Evolutionary conservation across 2,329 filamentous ascomycete species (phyloP).

Genomic region (Leptographium galeiforme): DNA sequence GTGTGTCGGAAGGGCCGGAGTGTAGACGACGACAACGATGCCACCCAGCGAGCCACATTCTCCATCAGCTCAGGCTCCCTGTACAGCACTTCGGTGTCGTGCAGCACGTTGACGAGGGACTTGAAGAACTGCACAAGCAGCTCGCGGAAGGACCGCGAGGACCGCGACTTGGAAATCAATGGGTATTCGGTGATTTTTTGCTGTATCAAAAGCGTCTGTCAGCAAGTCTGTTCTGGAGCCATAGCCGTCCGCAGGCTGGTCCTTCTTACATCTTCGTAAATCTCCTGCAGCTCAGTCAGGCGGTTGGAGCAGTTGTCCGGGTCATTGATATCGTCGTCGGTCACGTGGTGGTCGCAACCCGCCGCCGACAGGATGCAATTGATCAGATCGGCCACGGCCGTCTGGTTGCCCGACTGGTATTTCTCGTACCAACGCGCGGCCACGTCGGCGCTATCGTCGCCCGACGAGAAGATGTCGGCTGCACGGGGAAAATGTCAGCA

Average conservation of each 20-base stretch:
- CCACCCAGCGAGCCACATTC: slow-evolving; percentile 81
- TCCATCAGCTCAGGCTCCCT: slow-evolving; percentile 66
- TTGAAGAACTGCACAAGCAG: slow-evolving; percentile 68
- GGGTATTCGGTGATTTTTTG: slow-evolving; percentile 83
- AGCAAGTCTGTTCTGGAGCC: too few relatives aligned
- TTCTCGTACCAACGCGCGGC: slow-evolving; percentile 46
- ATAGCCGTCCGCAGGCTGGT: too few relatives aligned
- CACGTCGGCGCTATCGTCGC: slow-evolving; percentile 40
- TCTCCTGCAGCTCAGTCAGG: slow-evolving; percentile 72
- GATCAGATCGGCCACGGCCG: slow-evolving; percentile 47
- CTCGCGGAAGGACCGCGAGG: slow-evolving; percentile 63
- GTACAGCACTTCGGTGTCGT: slow-evolving; percentile 73
- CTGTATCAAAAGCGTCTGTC: slow-evolving; percentile 17
- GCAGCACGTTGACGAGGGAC: slow-evolving; percentile 61
- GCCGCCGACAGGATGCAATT: slow-evolving; percentile 58
- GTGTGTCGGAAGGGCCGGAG: slow-evolving; percentile 90
- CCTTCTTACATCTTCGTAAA: slow-evolving; percentile 60
- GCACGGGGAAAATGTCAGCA: neutral
- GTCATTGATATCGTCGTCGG: slow-evolving; percentile 73
- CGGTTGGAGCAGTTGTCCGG: slow-evolving; percentile 72
- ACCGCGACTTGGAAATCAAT: slow-evolving; percentile 69
- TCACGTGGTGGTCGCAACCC: slow-evolving; percentile 69
- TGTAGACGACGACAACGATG: slow-evolving; percentile 76
- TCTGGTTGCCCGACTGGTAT: slow-evolving; percentile 40
- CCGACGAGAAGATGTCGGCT: slow-evolving; percentile 53